A percentile compares a stretch with the other conserved stretches of the same genome.
phyloP scores from a whole-genome alignment of 2,329 filamentous ascomycete genomes.

The Talaromyces sp. region DNA sequence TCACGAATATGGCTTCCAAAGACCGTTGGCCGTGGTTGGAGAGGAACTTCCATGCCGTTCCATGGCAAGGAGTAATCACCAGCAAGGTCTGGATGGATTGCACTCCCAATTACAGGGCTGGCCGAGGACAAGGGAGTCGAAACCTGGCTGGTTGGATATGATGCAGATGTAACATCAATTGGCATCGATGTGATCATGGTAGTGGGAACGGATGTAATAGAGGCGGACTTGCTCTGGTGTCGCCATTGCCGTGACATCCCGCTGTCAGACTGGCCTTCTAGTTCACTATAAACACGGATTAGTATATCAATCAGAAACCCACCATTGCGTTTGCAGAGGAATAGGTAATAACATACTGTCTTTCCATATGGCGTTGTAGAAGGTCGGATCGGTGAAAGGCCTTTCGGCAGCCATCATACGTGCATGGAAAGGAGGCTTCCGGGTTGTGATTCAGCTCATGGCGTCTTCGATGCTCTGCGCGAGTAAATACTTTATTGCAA shows the following conservation, averaged over 20 bases:
- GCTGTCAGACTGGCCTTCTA: conserved; percentile 37
- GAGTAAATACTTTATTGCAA: conserved; percentile 52
- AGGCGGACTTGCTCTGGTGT: conserved; percentile 25
- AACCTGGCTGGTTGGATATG: conserved; percentile 31
- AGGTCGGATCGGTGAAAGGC: conserved; percentile 51
- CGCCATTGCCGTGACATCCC: conserved; percentile 27
- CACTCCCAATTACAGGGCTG: conserved; percentile 35
- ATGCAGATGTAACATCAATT: conserved; percentile 26
- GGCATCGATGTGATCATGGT: conserved; percentile 28
- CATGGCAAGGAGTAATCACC: conserved; percentile 36
- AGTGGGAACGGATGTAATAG: conserved; percentile 26
- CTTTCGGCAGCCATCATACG: conserved; percentile 46
- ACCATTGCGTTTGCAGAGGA: background rate
- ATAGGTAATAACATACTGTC: conserved; percentile 43
- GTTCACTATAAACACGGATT: conserved; percentile 30
- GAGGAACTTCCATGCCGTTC: conserved; percentile 37
- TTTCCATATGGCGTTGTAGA: conserved; percentile 50
- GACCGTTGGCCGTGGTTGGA: conserved; percentile 32
- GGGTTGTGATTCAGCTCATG: conserved; percentile 54
- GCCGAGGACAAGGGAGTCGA: conserved; percentile 39
- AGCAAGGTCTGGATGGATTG: conserved; percentile 29
- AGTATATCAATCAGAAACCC: background rate
- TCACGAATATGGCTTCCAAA: conserved; percentile 39
- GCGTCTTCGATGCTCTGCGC: conserved; percentile 51
- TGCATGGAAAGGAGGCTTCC: conserved; percentile 46